Evolutionary conservation across 208 protist genomes (phyloP).

Genomic region (Acanthamoeba rhysodes): DNA sequence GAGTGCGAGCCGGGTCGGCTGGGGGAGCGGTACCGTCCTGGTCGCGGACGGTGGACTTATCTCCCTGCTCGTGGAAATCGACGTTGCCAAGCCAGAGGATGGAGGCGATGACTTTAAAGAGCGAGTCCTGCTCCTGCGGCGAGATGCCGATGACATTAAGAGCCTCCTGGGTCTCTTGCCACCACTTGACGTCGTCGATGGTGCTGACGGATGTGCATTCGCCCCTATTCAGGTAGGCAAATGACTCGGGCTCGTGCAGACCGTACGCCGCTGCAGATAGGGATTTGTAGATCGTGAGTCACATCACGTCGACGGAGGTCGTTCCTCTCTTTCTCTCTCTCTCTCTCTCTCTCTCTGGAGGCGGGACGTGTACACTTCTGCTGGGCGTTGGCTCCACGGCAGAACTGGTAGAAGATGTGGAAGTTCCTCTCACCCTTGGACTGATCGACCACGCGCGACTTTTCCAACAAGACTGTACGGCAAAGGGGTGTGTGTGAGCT

Average conservation of each 20-base stretch:
- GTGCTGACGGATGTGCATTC: constrained; percentile 86
- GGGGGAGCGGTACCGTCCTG: constrained; percentile 35
- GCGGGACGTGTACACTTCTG: constrained; percentile 40
- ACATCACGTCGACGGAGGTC: no score
- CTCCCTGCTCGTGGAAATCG: constrained; percentile 88
- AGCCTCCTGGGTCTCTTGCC: constrained; percentile 88
- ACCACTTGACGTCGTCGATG: constrained; percentile 89
- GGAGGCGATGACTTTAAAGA: constrained; percentile 87
- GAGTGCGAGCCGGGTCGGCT: neutral
- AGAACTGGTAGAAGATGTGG: constrained; percentile 93
- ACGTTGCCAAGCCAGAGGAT: constrained; percentile 92
- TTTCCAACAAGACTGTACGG: constrained; percentile 70
- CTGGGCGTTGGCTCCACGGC: constrained; percentile 84
- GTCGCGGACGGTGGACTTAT: constrained; percentile 63
- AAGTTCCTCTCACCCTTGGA: constrained; percentile 91
- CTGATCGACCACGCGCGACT: constrained; percentile 88
- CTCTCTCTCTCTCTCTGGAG: no score
- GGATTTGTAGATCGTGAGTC: neutral
- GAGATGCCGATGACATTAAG: constrained; percentile 94
- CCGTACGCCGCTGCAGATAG: constrained; percentile 58
- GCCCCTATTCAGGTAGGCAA: constrained; percentile 91
- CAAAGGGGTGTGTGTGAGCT: neutral
- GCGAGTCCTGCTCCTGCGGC: constrained; percentile 79
- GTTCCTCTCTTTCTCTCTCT: no score
- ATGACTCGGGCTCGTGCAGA: constrained; percentile 86